These are phyloP conservation scores for Acacia concinna DNA, from an alignment of 331 rosid species.

Conservation along the genomic window DNA sequence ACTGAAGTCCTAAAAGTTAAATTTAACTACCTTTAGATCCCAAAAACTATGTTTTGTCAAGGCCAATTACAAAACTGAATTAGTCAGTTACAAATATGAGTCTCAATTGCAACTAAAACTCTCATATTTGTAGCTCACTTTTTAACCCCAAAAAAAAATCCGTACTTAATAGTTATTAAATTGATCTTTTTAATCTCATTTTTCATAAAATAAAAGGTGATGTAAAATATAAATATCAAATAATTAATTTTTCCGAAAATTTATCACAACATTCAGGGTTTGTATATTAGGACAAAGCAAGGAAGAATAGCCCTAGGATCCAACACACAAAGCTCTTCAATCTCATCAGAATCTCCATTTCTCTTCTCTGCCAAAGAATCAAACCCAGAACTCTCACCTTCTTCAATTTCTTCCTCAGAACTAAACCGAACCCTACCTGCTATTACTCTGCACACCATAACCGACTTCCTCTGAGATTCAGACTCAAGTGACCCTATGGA, in stretches of 20 bases:
- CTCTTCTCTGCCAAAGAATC: slow-evolving; percentile 58
- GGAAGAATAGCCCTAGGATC: slow-evolving; percentile 68
- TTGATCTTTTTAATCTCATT: too few relatives aligned
- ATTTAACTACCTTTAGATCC: too few relatives aligned
- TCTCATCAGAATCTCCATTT: slow-evolving; percentile 38
- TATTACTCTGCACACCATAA: slow-evolving; percentile 63
- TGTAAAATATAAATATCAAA: background rate
- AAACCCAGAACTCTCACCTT: slow-evolving; percentile 32
- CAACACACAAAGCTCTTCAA: slow-evolving; percentile 56
- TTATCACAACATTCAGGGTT: slow-evolving; percentile 7
- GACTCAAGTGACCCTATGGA: slow-evolving; percentile 20
- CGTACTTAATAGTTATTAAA: background rate
- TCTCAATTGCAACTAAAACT: too few relatives aligned
- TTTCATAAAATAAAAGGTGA: background rate
- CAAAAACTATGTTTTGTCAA: too few relatives aligned
- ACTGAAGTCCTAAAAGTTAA: too few relatives aligned
- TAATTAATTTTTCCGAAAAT: background rate
- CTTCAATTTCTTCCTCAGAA: slow-evolving; percentile 46
- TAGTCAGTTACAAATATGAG: too few relatives aligned
- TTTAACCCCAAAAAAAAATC: too few relatives aligned
- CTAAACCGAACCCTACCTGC: slow-evolving; percentile 56
- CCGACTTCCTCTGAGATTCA: slow-evolving; percentile 42
- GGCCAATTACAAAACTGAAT: too few relatives aligned
- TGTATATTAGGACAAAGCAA: slow-evolving; percentile 61
- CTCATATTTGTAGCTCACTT: background rate